These are phyloP conservation scores for Carpinus fangiana DNA, from an alignment of 306 rosid genomes.

Conservation along the genomic window DNA sequence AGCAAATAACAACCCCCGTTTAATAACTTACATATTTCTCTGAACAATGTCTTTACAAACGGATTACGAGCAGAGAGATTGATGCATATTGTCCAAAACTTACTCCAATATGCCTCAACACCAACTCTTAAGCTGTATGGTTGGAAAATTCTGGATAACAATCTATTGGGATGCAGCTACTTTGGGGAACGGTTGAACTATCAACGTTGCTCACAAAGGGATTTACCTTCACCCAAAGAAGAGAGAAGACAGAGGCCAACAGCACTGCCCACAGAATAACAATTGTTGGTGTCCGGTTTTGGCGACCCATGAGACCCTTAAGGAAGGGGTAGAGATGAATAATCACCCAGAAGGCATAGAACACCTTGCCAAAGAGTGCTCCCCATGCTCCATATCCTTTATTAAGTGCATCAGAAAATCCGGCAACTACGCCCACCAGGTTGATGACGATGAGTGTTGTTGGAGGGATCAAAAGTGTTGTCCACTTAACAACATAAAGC, in stretches of 20 bases:
- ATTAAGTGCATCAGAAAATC: constrained; percentile 90
- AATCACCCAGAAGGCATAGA: constrained; percentile 95
- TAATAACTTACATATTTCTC: no score
- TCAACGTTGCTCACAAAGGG: constrained; percentile 79
- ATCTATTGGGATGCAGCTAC: constrained; percentile 72
- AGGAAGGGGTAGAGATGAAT: constrained; percentile 96
- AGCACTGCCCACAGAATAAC: constrained; percentile 93
- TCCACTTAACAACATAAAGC: constrained; percentile 89
- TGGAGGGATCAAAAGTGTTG: constrained; percentile 91
- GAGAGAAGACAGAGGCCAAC: constrained; percentile 93
- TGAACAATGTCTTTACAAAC: no score
- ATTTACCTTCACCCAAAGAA: constrained; percentile 85
- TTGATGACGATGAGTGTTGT: constrained; percentile 78
- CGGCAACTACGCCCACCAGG: constrained; percentile 94
- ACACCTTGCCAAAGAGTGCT: constrained; percentile 89
- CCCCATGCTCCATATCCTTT: constrained; percentile 98
- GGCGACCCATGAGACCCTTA: constrained; percentile 98
- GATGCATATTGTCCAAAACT: constrained; percentile 21
- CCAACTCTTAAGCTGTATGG: constrained; percentile 13
- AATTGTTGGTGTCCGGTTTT: constrained; percentile 91
- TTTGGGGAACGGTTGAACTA: constrained; percentile 46
- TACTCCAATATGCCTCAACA: constrained; percentile 15
- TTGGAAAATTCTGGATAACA: constrained; percentile 52
- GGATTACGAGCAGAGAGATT: no score
- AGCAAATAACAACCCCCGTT: no score